Conservation (phyloP, 2,329 filamentous ascomycete species). For the Botrytis tulipae region DNA sequence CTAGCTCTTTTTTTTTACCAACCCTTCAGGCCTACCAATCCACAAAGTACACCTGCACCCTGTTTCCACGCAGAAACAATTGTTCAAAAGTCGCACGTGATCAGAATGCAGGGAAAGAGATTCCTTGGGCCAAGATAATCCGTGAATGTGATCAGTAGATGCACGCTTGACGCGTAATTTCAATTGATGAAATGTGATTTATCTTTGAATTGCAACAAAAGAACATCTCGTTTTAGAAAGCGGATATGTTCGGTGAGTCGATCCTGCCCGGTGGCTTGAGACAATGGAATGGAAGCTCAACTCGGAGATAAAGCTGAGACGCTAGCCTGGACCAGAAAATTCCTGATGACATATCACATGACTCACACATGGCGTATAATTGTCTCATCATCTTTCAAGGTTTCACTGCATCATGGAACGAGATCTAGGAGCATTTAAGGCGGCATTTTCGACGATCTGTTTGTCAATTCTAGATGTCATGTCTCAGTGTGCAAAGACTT, state of each 20-base stretch:
- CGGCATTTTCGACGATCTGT: too few species aligned
- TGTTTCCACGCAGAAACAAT: not conserved
- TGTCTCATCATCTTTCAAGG: not conserved
- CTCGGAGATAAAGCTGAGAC: not conserved
- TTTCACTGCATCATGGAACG: not conserved
- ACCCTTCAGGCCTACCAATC: not conserved
- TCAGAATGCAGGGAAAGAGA: not conserved
- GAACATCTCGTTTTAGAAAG: not conserved
- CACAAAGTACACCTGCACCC: not conserved
- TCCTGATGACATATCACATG: not conserved
- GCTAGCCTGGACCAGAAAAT: not conserved
- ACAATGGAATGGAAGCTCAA: not conserved
- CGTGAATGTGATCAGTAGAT: not conserved
- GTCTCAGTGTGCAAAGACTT: not conserved
- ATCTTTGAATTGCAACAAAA: not conserved
- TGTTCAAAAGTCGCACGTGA: not conserved
- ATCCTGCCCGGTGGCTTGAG: not conserved
- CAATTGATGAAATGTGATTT: not conserved
- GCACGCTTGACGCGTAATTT: not conserved
- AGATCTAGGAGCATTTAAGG: not conserved
- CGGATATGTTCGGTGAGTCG: not conserved
- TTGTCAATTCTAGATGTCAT: not conserved
- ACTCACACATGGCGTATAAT: not conserved
- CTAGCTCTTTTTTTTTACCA: not conserved
- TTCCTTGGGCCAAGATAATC: not conserved